A percentile compares a stretch with the other conserved stretches of the same genome.
phyloP scores from a whole-genome alignment of 2,329 filamentous ascomycete genomes.

The Epichloe scottii region DNA sequence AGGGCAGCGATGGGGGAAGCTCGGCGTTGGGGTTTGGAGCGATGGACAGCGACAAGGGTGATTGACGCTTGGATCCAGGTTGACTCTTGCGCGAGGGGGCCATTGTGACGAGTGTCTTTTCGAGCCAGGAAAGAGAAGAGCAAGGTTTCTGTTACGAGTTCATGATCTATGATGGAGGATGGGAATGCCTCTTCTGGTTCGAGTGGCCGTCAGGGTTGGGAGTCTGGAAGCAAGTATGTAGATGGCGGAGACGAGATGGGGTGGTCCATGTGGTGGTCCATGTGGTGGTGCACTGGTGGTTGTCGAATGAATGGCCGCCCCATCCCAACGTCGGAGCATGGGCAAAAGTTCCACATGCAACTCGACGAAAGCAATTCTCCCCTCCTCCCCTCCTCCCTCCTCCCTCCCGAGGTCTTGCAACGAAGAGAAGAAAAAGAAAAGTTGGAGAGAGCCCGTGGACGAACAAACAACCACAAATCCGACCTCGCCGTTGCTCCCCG shows the following conservation, averaged over 20 bases:
- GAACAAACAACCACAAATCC: background rate
- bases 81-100: conserved; percentile 25
- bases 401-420: background rate
- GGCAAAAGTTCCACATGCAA: too few species aligned
- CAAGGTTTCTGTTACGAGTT: conserved; percentile 6
- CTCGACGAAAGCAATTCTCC: background rate
- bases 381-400: too few species aligned
- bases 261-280: too few species aligned
- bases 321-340: too few species aligned
- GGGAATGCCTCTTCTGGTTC: background rate
- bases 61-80: conserved; percentile 22
- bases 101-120: conserved; percentile 17
- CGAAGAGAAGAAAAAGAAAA: background rate
- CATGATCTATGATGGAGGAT: background rate
- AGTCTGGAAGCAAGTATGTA: too few species aligned
- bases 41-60: conserved; percentile 21
- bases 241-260: too few species aligned
- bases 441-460: background rate
- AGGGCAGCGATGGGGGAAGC: conserved; percentile 50
- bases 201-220: too few species aligned
- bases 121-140: conserved; percentile 5
- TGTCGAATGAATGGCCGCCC: too few species aligned
- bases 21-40: conserved; percentile 19
- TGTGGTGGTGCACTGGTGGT: too few species aligned
- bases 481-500: background rate